Base-by-base conservation (phyloP, 129 eudicot species). In the Sambucus nigra region DNA sequence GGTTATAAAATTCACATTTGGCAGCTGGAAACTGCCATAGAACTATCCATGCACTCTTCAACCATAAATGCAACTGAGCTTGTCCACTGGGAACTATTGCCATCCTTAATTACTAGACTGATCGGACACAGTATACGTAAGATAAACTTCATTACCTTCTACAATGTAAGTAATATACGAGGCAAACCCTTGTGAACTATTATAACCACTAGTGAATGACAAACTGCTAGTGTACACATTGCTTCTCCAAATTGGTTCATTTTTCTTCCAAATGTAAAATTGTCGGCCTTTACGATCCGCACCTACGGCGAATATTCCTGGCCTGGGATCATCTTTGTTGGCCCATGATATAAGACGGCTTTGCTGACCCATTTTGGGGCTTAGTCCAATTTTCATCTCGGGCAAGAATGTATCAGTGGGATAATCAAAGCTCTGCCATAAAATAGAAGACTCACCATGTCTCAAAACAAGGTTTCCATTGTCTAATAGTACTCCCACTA, bases 31-130 rank as follows among this genome's bases (percentile, higher is more conserved):
- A 3, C 17, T 45, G 53, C 63, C 55, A 59, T 25, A 65, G 10
- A 65, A 52, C 59, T 47, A 18, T 25, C 77, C 77, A 72, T 51
- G 53, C 3, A 11, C 12, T 51, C 62, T 51, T 40, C 63, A 29
- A 27, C 77, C 77, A 72, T 19, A 16, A 21, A n/a, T 38, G 48
- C 41, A 65, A 16, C 32, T 58, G 38, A 21, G 51, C 25, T 21
- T 32, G 57, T 29, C 77, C 72, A 6, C 17, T 45, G 46, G 68
- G 72, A 59, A 23, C 52, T 61, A 65, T 51, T 15, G 63, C 53
- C 32, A 65, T 51, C 24, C 64, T 66, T 24, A 58, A 14, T 26
- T 21, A 2, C 25, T 7, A 16, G 38, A 32, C 22, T 60, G 40
- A 54, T 42, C 38, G 20, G 72, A 65, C 5, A 46, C 21, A 28